Evolutionary conservation across 2,329 filamentous ascomycete genomes (phyloP).

Genomic region (Phyllosticta capitalensis): DNA sequence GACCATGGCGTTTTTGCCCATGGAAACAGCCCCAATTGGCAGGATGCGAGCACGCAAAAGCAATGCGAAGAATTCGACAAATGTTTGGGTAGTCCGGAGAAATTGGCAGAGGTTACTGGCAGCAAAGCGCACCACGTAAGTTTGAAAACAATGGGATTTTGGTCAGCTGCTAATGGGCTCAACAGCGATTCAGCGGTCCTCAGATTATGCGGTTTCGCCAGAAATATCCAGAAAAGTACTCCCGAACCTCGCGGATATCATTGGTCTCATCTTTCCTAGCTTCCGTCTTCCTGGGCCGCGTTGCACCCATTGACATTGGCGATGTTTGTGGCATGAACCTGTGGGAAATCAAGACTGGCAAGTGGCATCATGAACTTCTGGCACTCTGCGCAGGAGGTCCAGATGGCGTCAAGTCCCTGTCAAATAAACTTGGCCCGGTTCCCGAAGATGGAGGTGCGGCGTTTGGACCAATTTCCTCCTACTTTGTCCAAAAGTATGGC

Average conservation of each 20-base stretch:
- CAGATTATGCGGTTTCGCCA: constrained; percentile 85
- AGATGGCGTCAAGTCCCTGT: constrained; percentile 55
- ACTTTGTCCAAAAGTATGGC: constrained; percentile 71
- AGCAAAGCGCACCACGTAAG: constrained; percentile 89
- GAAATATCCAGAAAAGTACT: constrained; percentile 72
- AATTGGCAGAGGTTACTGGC: constrained; percentile 70
- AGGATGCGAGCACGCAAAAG: constrained; percentile 86
- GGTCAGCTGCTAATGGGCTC: constrained; percentile 4
- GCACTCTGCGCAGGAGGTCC: constrained; percentile 62
- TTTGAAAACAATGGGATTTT: not conserved
- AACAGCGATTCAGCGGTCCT: constrained; percentile 85
- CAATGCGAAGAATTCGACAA: constrained; percentile 86
- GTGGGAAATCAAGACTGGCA: constrained; percentile 72
- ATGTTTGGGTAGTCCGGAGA: constrained; percentile 54
- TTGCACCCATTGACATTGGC: constrained; percentile 86
- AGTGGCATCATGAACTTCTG: constrained; percentile 68
- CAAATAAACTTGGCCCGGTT: constrained; percentile 70
- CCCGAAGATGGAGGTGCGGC: constrained; percentile 69
- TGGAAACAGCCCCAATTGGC: constrained; percentile 91
- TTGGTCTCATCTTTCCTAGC: constrained; percentile 93
- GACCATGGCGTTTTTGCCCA: constrained; percentile 61
- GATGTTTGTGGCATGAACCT: constrained; percentile 97
- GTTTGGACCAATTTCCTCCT: constrained; percentile 65
- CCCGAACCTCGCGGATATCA: constrained; percentile 72
- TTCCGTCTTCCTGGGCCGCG: constrained; percentile 72